Evolutionary conservation across 2,329 filamentous ascomycete genomes (phyloP), one percentile per base, ranked within the genome.

Genomic region (Exophiala mesophila): DNA sequence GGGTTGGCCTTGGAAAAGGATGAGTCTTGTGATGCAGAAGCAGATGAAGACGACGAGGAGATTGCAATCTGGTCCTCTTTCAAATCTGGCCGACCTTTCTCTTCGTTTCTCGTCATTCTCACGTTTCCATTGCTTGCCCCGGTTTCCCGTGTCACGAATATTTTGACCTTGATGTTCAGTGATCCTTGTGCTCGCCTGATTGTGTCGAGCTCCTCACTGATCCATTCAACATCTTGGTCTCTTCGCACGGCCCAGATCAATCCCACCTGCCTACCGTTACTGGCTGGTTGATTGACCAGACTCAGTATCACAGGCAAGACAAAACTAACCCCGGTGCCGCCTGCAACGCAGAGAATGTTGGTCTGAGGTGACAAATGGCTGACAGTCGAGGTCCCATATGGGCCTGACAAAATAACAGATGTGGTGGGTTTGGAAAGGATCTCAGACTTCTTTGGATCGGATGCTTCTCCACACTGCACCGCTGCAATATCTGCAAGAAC

Each of bases 181-280:
- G 54, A 49, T 2, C 59, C 55, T 3, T 64, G 65, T 2, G 65
- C 60, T 5, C 63, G 63, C 3, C 62, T 63, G 7, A 83, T 61
- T 5, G 67, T 50, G 2, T 70, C 64, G 8, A 85, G 62, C 57
- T 85, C 82, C 4, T 64, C 55, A 18, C 63, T 61, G 7, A 84
- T 64, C 80, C 82, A 85, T 15, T 69, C 64, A 12, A 77, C 59
- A 47, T 84, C 76, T 5, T 61, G 57, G 5, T 64, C 63, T 29
- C 73, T 71, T 10, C 79, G 70, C 26, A 85, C 67, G 2, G 76
- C 73, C 82, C 82, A 85, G 42, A 83, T 65, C n/a, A 85, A 72
- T 53, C 80, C 74, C 2, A 83, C 58, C 45, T 66, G 70, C 38
- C 71, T 64, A 40, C 70, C 62, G 1, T 28, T 19, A 17, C 18